Percentiles rank a stretch among this genome's conserved stretches.
Conservation (phyloP, 139 green algal genomes). For the Haematococcus sp. region DNA sequence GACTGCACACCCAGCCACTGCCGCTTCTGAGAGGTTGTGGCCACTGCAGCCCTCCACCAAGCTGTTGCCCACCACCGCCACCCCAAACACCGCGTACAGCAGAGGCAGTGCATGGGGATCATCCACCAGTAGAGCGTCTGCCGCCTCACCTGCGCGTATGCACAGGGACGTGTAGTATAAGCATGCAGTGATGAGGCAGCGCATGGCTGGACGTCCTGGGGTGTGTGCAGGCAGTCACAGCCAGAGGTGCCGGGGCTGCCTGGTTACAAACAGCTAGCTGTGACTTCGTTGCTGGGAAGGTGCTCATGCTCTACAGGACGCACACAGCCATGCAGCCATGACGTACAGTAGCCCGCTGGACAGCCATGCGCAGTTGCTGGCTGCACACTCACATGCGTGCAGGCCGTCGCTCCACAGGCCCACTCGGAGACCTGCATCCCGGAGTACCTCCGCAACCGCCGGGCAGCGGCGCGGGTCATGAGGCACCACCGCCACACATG, state of each 20-base stretch:
- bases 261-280: too few species aligned
- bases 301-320: too few species aligned
- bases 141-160: not conserved
- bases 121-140: constrained; percentile 56
- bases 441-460: constrained; percentile 2
- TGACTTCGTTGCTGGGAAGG: too few species aligned
- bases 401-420: constrained; percentile 21
- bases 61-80: constrained; percentile 40
- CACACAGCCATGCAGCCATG: not conserved
- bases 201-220: too few species aligned
- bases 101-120: constrained; percentile 32
- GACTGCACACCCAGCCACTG: constrained; percentile 57
- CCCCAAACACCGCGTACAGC: constrained; percentile 37
- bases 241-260: too few species aligned
- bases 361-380: too few species aligned
- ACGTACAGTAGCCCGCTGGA: too few species aligned
- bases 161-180: too few species aligned
- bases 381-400: not conserved
- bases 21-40: constrained; percentile 46
- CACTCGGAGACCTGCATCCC: not conserved
- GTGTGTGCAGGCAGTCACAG: too few species aligned
- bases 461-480: constrained; percentile 3
- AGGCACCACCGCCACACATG: constrained; percentile 30
- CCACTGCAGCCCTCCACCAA: constrained; percentile 34
- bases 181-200: not conserved